Evolutionary conservation across 306 rosid genomes (phyloP), one percentile per base, ranked within the genome.

Genomic region (Luffa acutangula): DNA sequence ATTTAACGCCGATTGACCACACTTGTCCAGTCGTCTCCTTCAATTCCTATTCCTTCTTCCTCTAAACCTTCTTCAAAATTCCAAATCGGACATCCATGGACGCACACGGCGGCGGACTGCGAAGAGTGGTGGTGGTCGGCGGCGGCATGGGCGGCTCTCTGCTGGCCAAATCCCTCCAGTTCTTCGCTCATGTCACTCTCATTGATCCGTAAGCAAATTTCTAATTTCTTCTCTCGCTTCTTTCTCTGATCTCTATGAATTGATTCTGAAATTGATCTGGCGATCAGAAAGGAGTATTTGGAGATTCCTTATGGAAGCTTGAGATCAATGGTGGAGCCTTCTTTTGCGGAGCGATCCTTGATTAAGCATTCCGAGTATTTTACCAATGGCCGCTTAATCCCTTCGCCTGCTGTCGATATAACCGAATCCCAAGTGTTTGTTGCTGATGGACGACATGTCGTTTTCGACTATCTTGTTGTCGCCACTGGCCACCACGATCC

Each of bases 321-420:
- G 87, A 92, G 98, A 84, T 78, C 96, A 62, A 90, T 84, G 93
- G 98, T 90, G 82, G 96, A 92, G 80, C 97, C 97, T 46, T 71
- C 91, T 41, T 88, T 89, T 83, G 96, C 86, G 0, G 90, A 87
- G 79, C 86, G 93, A 80, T 53, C 88, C 9, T 43, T 89, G 67
- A 87, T 93, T 64, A 89, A 90, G 80, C 98, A 92, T 62, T 75
- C 80, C 58, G 94, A 92, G 13, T 92, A 92, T 71, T 80, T 92
- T 79, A 85, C 82, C 56, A 85, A 86, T 75, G 93, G 83, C 7
- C 57, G 85, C 2, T 12, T 93, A 43, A 77, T 92, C 42, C 33
- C 48, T 20, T 90, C 96, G 0, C 53, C 80, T 11, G 98, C 91
- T 2, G 78, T 78, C 65, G 57, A 81, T 81, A 67, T 93, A 71